Evolutionary conservation across 345 rosid genomes (phyloP), one percentile per base, ranked within the genome.

Genomic region (Hypericum androsaemum): DNA sequence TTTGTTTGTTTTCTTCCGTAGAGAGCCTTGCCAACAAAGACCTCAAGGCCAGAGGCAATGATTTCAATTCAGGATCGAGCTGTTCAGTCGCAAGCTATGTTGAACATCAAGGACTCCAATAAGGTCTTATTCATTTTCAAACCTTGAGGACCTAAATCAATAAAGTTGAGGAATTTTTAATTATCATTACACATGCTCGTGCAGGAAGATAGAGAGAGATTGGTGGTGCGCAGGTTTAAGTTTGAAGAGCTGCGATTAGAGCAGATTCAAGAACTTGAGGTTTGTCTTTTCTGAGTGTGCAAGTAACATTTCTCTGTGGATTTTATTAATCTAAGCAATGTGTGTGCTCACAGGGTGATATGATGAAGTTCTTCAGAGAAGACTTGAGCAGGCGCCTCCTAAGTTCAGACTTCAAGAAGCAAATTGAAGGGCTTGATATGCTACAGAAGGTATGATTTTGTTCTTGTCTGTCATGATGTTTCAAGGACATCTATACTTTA

Each of bases 241-340:
- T 94, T 94, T 82, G 97, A 94, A 68, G 97, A 94, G 61, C 74
- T 69, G 13, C 84, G 99, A 50, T 66, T 80, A 7, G 99, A 88
- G 56, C 97, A 86, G 66, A 82, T 94, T 71, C 99, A 86, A 71
- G 99, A 94, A 68, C 94, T 94, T 67, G 99, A 94, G 97, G 99
- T 94, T 64, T 64, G 66, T 59, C 50, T 61, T 64, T 36, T 32
- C n/a, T 12, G 10, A 6, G 43, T 28, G 36, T 40, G 15, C 10
- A 16, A 8, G 40, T 39, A 53, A n/a, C 15, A 60, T 61, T 43
- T 54, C 0, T 16, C 57, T 45, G 39, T 62, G 60, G 52, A 48
- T 36, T 22, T 22, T 22, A 22, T 22, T 22, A 22, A 54, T 59
- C 47, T 51, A 6, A 63, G 32, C 43, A 16, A 53, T 57, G 52